Conservation (phyloP, 2,329 filamentous ascomycete genomes). For the Onygenales sp. region DNA sequence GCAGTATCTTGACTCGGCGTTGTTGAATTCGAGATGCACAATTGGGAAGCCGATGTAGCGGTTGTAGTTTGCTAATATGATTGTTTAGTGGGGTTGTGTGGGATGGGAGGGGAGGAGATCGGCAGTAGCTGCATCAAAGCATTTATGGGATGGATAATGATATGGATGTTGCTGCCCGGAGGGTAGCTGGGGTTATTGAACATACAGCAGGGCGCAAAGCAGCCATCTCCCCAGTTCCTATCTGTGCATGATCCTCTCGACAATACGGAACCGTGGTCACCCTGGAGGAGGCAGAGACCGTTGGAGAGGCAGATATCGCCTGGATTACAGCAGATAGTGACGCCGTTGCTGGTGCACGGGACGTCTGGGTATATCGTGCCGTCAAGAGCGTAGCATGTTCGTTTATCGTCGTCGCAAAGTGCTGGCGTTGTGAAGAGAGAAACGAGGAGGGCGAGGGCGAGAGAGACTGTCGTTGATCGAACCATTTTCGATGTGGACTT, state of each 20-base stretch:
- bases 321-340: slow-evolving; percentile 18
- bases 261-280: slow-evolving; percentile 16
- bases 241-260: slow-evolving; percentile 22
- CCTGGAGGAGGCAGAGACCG: slow-evolving; percentile 18
- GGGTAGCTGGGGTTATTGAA: not conserved
- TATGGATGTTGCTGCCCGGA: no score
- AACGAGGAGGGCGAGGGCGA: no score
- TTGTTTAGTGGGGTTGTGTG: no score
- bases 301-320: slow-evolving; percentile 21
- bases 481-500: no score
- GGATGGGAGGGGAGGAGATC: no score
- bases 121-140: no score
- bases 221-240: slow-evolving; percentile 18
- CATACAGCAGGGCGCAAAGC: slow-evolving; percentile 13
- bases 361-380: slow-evolving; percentile 11
- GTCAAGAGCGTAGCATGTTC: slow-evolving; percentile 22
- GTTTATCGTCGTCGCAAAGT: not conserved
- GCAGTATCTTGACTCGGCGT: not conserved
- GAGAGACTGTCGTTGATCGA: no score
- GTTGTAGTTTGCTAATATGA: no score
- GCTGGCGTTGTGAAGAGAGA: no score
- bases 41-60: not conserved
- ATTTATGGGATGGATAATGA: no score
- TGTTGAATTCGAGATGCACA: no score
- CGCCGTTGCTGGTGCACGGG: slow-evolving; percentile 18